These are phyloP conservation scores for Maudiozyma saulgeensis DNA, from an alignment of 805 yeast genomes.

Conservation along the genomic window DNA sequence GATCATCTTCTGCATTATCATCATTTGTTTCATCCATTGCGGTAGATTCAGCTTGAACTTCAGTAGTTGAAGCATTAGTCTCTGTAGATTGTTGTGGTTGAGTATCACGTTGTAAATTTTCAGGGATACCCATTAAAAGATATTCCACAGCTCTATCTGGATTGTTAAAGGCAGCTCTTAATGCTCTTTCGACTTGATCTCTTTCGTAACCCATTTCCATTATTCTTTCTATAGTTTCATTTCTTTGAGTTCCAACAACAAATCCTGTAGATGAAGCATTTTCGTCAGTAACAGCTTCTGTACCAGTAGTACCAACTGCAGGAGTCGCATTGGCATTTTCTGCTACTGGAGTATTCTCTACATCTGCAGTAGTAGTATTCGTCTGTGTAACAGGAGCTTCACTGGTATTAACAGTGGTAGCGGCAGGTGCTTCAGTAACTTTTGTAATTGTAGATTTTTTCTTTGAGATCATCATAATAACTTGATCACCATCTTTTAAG, in stretches of 20 bases:
- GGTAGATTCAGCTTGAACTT: conserved; percentile 14
- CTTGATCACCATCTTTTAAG: conserved; percentile 74
- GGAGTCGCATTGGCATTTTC: neutral
- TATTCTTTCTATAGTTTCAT: conserved; percentile 68
- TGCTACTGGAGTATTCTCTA: conserved; percentile 3
- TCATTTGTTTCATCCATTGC: conserved; percentile 6
- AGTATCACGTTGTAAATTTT: conserved; percentile 34
- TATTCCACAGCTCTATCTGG: conserved; percentile 98
- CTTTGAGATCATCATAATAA: conserved; percentile 83
- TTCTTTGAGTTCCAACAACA: conserved; percentile 71
- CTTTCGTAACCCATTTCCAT: conserved; percentile 95
- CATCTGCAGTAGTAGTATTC: neutral
- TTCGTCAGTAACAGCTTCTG: conserved; percentile 8
- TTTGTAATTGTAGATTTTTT: conserved; percentile 28
- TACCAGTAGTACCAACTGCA: neutral
- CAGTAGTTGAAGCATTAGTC: conserved; percentile 7
- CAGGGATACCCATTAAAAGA: conserved; percentile 82
- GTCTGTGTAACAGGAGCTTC: neutral
- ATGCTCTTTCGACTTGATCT: conserved; percentile 77
- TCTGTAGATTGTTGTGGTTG: conserved; percentile 8
- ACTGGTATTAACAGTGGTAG: conserved; percentile 13
- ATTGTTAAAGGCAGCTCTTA: conserved; percentile 91
- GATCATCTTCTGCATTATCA: conserved; percentile 21
- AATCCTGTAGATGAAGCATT: conserved; percentile 40
- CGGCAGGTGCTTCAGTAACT: conserved; percentile 11